These are phyloP conservation scores for Colletotrichum brevisporum DNA, from an alignment of 2,329 filamentous ascomycete genomes.

Conservation along the genomic window DNA sequence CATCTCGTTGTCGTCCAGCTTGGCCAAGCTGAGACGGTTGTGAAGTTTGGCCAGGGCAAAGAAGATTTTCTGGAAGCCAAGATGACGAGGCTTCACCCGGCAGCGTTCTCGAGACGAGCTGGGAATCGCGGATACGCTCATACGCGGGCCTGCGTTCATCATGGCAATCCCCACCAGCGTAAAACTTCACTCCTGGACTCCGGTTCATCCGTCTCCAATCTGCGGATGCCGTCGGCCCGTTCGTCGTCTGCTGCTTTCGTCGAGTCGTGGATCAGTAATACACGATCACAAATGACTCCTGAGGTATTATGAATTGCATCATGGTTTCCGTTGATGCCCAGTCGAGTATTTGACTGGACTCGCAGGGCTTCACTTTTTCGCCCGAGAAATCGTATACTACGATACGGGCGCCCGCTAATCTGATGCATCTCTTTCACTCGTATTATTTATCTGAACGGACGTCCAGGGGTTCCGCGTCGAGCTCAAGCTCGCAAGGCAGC, in stretches of 20 bases:
- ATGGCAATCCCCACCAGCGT: constrained; percentile 10
- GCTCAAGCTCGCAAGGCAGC: background rate
- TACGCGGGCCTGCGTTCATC: constrained; percentile 23
- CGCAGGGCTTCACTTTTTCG: background rate
- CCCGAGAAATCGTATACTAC: background rate
- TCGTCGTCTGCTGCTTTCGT: background rate
- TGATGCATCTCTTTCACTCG: background rate
- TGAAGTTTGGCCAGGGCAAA: constrained; percentile 15
- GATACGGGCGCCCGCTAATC: background rate
- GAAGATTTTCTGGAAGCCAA: constrained; percentile 17
- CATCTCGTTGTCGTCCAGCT: constrained; percentile 4
- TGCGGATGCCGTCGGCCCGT: background rate
- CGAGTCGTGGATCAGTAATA: background rate
- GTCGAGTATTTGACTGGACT: background rate
- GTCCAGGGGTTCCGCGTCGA: background rate
- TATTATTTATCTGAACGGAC: background rate
- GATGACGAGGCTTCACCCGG: background rate
- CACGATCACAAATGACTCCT: too few relatives aligned
- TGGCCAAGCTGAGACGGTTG: constrained; percentile 22
- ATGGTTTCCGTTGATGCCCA: background rate
- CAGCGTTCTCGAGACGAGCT: background rate
- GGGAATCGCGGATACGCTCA: constrained; percentile 23
- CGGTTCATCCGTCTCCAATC: constrained; percentile 29
- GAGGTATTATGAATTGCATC: background rate
- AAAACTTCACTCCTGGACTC: constrained; percentile 14